A percentile compares a stretch with the other conserved stretches of the same genome.
phyloP scores from a whole-genome alignment of 495 filamentous ascomycete species.

The Podospora tetraspora region DNA sequence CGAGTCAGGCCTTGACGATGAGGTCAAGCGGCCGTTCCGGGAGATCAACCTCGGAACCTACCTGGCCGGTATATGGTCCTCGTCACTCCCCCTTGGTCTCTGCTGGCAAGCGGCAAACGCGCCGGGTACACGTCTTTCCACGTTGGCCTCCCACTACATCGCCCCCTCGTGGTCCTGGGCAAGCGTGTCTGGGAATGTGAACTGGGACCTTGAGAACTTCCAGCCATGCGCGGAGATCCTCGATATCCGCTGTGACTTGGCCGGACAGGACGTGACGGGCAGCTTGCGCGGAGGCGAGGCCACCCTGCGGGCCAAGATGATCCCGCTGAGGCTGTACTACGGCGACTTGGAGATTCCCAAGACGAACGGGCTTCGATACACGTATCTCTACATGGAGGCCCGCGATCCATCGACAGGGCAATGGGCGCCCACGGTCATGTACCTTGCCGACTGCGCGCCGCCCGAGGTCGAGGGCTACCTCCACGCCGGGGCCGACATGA shows the following conservation, averaged over 20 bases:
- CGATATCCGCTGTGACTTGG: background rate
- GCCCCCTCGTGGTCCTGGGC: conserved; percentile 10
- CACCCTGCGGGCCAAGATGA: background rate
- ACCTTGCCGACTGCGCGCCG: conserved; percentile 5
- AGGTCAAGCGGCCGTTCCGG: conserved; percentile 1
- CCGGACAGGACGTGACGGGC: conserved; percentile 2
- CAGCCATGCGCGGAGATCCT: background rate
- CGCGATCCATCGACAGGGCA: conserved; percentile 1
- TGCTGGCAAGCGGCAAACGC: conserved; percentile 1
- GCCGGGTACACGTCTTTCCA: conserved; percentile 1
- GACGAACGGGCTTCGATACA: background rate
- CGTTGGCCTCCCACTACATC: background rate
- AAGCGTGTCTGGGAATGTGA: conserved; percentile 6
- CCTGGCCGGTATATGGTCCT: conserved; percentile 9
- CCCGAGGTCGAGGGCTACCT: background rate
- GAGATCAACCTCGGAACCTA: conserved; percentile 6
- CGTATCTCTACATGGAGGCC: conserved; percentile 2
- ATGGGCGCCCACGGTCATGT: conserved; percentile 1
- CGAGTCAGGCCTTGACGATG: background rate
- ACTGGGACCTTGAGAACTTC: conserved; percentile 4
- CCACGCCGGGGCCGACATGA: background rate
- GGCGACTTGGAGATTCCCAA: conserved; percentile 1
- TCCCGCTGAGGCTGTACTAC: conserved; percentile 1
- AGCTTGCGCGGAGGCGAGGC: background rate
- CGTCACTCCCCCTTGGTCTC: conserved; percentile 3